Evolutionary conservation across 257 asterid species (phyloP).

Genomic region (Schizonepeta tenuifolia): DNA sequence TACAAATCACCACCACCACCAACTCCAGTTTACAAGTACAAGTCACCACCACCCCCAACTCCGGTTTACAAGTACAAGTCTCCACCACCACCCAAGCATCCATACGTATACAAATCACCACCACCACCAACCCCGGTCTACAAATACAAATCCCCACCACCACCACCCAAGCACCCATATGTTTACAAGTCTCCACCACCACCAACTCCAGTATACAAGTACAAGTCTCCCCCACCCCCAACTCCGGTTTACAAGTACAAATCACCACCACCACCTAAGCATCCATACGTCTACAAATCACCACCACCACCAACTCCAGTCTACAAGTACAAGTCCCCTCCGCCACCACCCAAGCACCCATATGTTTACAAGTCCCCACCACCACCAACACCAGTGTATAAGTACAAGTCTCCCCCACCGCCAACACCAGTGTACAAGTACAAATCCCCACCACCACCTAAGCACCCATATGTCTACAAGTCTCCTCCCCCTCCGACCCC

Average conservation of each 20-base stretch:
- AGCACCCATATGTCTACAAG: background rate
- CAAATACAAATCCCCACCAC: background rate
- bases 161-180: background rate
- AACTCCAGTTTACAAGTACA: background rate
- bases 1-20: background rate
- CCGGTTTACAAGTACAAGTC: background rate
- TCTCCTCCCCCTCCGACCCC: background rate
- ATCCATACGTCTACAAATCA: too few species aligned
- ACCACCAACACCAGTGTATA: background rate
- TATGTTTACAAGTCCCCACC: background rate
- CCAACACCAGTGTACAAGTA: background rate
- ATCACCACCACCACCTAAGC: background rate
- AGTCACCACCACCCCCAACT: background rate
- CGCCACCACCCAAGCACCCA: too few species aligned
- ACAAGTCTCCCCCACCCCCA: background rate
- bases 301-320: background rate
- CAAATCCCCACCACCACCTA: background rate
- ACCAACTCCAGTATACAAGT: background rate
- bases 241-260: background rate
- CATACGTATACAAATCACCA: background rate
- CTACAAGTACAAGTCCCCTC: background rate
- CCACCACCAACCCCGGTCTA: background rate
- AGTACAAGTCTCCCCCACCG: background rate
- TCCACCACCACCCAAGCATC: background rate
- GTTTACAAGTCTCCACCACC: background rate